Conservation (phyloP, 2,329 filamentous ascomycete species). For the Penicillium sp. region DNA sequence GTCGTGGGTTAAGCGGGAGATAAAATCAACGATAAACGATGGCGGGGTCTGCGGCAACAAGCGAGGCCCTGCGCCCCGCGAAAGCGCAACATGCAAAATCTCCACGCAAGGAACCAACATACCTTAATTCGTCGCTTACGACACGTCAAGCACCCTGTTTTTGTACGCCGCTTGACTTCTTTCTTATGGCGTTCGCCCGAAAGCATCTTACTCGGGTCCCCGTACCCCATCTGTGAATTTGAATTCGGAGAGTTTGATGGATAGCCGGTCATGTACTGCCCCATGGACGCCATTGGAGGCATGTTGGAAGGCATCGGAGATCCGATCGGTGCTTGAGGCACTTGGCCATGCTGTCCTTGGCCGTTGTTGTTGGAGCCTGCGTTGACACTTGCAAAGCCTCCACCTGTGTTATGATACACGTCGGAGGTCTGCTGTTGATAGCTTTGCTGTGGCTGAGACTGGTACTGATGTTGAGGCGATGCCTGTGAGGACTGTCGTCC, state of each 20-base stretch:
- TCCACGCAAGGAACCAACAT: slow-evolving; percentile 33
- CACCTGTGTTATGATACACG: slow-evolving; percentile 34
- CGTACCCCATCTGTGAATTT: slow-evolving; percentile 54
- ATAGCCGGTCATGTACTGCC: slow-evolving; percentile 55
- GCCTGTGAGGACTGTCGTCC: slow-evolving; percentile 40
- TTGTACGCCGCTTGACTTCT: slow-evolving; percentile 74
- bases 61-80: slow-evolving; percentile 27
- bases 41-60: slow-evolving; percentile 32
- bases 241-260: slow-evolving; percentile 40
- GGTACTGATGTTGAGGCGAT: slow-evolving; percentile 29
- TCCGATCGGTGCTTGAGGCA: slow-evolving; percentile 48
- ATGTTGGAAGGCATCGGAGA: slow-evolving; percentile 51
- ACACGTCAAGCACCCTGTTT: slow-evolving; percentile 70
- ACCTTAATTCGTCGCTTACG: slow-evolving; percentile 73
- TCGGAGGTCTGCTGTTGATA: slow-evolving; percentile 34
- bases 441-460: slow-evolving; percentile 29
- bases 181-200: slow-evolving; percentile 66
- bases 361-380: slow-evolving; percentile 15
- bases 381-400: slow-evolving; percentile 19
- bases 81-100: slow-evolving; percentile 15
- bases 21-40: slow-evolving; percentile 27
- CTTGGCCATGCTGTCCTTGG: slow-evolving; percentile 35
- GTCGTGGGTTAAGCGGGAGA: slow-evolving; percentile 22
- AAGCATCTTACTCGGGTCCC: slow-evolving; percentile 56
- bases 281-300: slow-evolving; percentile 55